These are phyloP conservation scores for Shiraia sp. DNA, from an alignment of 2,329 filamentous ascomycete genomes.

Conservation along the genomic window DNA sequence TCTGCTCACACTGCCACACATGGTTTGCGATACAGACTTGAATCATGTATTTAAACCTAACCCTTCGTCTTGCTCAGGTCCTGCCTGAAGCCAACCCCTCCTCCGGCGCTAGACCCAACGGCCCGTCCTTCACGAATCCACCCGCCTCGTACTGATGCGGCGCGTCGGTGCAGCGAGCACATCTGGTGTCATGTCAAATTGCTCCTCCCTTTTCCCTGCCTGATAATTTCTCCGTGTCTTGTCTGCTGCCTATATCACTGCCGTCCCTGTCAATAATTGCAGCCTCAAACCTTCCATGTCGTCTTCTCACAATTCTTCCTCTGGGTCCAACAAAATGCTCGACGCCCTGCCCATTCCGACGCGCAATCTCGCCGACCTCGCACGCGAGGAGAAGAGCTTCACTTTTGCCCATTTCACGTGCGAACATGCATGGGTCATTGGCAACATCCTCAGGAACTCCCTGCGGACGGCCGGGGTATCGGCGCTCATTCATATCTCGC, in stretches of 20 bases:
- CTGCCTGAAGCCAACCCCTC: too few relatives aligned
- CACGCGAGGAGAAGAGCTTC: conserved; percentile 48
- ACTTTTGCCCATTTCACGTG: conserved; percentile 63
- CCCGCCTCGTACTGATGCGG: too few relatives aligned
- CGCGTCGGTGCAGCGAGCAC: too few relatives aligned
- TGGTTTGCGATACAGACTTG: too few relatives aligned
- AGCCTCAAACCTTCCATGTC: neutral
- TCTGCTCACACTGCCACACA: too few relatives aligned
- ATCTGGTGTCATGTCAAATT: too few relatives aligned
- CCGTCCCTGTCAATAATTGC: neutral
- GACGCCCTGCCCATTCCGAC: conserved; percentile 37
- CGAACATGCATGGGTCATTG: conserved; percentile 67
- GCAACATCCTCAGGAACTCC: conserved; percentile 66
- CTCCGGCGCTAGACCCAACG: too few relatives aligned
- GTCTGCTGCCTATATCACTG: neutral
- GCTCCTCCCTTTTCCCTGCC: too few relatives aligned
- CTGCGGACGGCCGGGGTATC: conserved; percentile 59
- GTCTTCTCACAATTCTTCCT: neutral
- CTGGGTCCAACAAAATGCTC: conserved; percentile 16
- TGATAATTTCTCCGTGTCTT: neutral
- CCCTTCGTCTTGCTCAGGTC: too few relatives aligned
- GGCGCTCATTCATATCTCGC: conserved; percentile 66
- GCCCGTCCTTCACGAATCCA: too few relatives aligned
- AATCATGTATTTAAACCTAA: too few relatives aligned
- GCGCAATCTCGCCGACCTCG: conserved; percentile 45